Percentiles rank a stretch among this genome's conserved stretches.
phyloP scores from a whole-genome alignment of 768 basidiomycete genomes.

The Chalciporus chontae region DNA sequence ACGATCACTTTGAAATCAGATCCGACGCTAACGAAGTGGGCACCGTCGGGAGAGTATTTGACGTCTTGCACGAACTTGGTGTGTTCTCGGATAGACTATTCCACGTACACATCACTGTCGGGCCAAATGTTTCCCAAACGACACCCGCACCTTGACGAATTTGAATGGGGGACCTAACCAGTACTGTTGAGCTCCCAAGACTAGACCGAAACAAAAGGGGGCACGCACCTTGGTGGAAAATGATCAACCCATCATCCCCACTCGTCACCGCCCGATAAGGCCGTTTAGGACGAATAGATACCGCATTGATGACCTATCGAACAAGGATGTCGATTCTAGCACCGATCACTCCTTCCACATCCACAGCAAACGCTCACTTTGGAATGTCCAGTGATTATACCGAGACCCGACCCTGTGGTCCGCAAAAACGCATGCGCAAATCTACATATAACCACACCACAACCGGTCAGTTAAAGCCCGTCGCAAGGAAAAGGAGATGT shows the following conservation, averaged over 20 bases:
- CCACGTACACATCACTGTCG: neutral
- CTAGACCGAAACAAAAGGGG: neutral
- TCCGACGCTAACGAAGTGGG: slow-evolving; percentile 83
- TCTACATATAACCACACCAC: slow-evolving; percentile 35
- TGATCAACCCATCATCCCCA: slow-evolving; percentile 75
- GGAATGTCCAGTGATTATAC: slow-evolving; percentile 85
- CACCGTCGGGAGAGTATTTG: slow-evolving; percentile 76
- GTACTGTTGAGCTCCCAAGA: neutral
- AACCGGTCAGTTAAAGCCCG: neutral
- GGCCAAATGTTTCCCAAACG: neutral
- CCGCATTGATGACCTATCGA: slow-evolving; percentile 75
- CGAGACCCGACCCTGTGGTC: slow-evolving; percentile 79
- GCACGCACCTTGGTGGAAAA: slow-evolving; percentile 72
- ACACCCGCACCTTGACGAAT: slow-evolving; percentile 63
- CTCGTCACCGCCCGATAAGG: slow-evolving; percentile 91
- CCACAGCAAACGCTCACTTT: slow-evolving; percentile 49
- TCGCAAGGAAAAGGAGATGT: neutral
- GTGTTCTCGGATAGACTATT: slow-evolving; percentile 79
- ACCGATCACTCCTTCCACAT: neutral
- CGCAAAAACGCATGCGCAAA: slow-evolving; percentile 83
- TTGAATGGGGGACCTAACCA: slow-evolving; percentile 77
- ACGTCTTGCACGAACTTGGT: slow-evolving; percentile 92
- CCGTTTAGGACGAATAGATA: slow-evolving; percentile 81
- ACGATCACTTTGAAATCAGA: slow-evolving; percentile 85
- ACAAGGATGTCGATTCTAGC: neutral